Evolutionary conservation across 2,329 filamentous ascomycete species (phyloP).

Genomic region (Parastagonospora nodorum): DNA sequence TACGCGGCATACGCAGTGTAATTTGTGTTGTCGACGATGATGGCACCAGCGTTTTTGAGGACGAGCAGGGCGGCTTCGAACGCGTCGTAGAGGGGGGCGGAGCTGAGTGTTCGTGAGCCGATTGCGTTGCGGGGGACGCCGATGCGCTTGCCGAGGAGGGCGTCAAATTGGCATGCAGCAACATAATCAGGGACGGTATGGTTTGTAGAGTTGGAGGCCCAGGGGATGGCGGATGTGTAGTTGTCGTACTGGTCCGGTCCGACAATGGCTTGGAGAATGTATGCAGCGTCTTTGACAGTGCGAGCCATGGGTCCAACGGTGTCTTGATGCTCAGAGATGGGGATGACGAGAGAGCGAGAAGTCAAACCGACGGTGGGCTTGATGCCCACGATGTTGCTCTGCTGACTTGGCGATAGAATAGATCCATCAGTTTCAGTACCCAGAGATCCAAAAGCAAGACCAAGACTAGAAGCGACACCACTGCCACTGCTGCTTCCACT

Average conservation of each 20-base stretch:
- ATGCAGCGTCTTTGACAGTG: conserved; percentile 63
- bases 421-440: conserved; percentile 69
- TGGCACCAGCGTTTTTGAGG: conserved; percentile 62
- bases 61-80: conserved; percentile 62
- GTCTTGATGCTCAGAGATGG: conserved; percentile 64
- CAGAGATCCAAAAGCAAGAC: conserved; percentile 62
- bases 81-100: conserved; percentile 52
- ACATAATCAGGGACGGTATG: conserved; percentile 63
- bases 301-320: conserved; percentile 63
- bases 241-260: conserved; percentile 60
- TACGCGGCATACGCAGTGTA: conserved; percentile 60
- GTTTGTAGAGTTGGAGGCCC: conserved; percentile 42
- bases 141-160: conserved; percentile 63
- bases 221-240: conserved; percentile 64
- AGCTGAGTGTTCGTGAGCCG: conserved; percentile 35
- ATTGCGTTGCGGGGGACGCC: conserved; percentile 68
- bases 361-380: conserved; percentile 67
- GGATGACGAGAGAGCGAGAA: conserved; percentile 66
- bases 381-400: conserved; percentile 69
- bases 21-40: conserved; percentile 64
- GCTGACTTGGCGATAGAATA: conserved; percentile 61
- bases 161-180: conserved; percentile 59
- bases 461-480: conserved; percentile 63
- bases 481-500: conserved; percentile 54
- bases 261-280: conserved; percentile 63